A percentile compares a stretch with the other conserved stretches of the same genome.
Evolutionary conservation across 306 rosid genomes (phyloP).

Genomic region (Astragalus membranaceus): DNA sequence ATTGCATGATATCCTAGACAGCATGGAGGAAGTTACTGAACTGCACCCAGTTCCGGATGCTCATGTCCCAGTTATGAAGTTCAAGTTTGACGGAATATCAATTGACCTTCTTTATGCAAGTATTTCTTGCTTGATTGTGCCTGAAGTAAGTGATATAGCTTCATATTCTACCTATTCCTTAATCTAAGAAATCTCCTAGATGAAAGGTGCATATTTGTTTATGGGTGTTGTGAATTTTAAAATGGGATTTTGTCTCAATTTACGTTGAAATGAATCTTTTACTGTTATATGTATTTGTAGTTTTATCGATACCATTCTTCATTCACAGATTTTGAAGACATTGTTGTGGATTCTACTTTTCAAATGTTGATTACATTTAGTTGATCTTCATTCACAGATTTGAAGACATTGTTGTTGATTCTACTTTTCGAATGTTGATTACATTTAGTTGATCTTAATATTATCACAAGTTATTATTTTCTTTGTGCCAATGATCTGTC

Average conservation of each 20-base stretch:
- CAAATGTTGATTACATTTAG: neutral
- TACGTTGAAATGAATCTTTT: neutral
- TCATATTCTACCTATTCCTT: neutral
- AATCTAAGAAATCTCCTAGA: neutral
- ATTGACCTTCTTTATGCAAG: slow-evolving; percentile 91
- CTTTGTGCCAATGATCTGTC: neutral
- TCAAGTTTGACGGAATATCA: slow-evolving; percentile 82
- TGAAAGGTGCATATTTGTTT: neutral
- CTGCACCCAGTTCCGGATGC: slow-evolving; percentile 87
- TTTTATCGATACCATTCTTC: neutral
- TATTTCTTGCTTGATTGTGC: slow-evolving; percentile 69
- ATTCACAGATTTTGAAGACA: neutral
- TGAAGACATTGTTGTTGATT: neutral
- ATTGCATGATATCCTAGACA: slow-evolving; percentile 69
- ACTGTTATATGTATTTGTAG: neutral
- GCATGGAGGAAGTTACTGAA: slow-evolving; percentile 69
- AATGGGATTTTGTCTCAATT: neutral
- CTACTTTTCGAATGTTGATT: neutral
- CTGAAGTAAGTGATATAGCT: slow-evolving; percentile 49
- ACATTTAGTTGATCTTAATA: neutral
- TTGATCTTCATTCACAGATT: neutral
- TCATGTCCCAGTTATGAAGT: slow-evolving; percentile 93
- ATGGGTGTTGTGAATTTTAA: neutral
- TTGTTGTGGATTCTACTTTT: neutral
- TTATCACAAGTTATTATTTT: neutral